A percentile compares a stretch with the other conserved stretches of the same genome.
These are phyloP conservation scores for Casuarina glauca DNA, from an alignment of 306 rosid genomes.

Conservation along the genomic window DNA sequence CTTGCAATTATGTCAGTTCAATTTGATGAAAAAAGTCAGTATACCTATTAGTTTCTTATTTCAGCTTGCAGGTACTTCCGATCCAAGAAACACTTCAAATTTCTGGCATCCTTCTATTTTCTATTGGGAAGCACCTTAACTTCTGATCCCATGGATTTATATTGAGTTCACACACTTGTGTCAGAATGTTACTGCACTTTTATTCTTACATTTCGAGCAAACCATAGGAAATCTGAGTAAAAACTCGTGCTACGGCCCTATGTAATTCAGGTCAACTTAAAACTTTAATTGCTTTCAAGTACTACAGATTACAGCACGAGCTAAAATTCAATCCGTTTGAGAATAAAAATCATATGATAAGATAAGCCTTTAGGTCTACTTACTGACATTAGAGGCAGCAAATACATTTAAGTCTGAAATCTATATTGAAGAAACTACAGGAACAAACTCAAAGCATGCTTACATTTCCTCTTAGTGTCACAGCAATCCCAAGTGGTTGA, in stretches of 20 bases:
- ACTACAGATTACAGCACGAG: not conserved
- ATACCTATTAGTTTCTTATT: not conserved
- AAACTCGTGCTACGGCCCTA: conserved; percentile 10
- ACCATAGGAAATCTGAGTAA: not conserved
- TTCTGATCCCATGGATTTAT: not conserved
- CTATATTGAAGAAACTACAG: not conserved
- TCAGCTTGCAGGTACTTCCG: conserved; percentile 21
- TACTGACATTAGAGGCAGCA: not conserved
- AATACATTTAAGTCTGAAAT: not conserved
- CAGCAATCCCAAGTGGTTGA: conserved; percentile 96
- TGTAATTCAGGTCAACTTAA: not conserved
- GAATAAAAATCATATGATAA: not conserved
- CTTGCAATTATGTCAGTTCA: not conserved
- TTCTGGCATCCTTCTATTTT: conserved; percentile 9
- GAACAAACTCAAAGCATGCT: conserved; percentile 26
- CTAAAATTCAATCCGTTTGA: not conserved
- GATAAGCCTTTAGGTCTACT: not conserved
- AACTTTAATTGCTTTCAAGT: not conserved
- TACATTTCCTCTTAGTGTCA: conserved; percentile 89
- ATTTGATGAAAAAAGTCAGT: not conserved
- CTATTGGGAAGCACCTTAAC: conserved; percentile 11
- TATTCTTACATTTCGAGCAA: not conserved
- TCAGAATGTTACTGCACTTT: not conserved
- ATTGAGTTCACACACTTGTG: not conserved
- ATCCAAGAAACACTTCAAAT: conserved; percentile 10